These are phyloP conservation scores for Athelia psychrophila DNA, from an alignment of 1,284 basidiomycete genomes.

Conservation along the genomic window DNA sequence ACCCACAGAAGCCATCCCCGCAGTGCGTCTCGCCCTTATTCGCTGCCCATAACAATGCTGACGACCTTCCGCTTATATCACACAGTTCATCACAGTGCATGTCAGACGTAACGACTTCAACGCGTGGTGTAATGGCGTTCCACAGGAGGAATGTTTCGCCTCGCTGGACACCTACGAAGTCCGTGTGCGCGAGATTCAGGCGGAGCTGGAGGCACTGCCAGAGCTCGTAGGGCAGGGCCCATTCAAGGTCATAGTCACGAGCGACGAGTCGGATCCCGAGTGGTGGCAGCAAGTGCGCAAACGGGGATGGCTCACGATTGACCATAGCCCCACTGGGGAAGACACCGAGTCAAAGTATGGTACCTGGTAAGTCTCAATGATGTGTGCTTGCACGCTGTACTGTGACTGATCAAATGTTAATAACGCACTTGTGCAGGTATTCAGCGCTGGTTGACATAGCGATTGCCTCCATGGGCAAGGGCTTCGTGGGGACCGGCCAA, in stretches of 20 bases:
- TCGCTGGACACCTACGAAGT: constrained; percentile 35
- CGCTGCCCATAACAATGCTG: neutral
- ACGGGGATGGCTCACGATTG: constrained; percentile 35
- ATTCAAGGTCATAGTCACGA: constrained; percentile 22
- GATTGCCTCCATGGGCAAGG: constrained; percentile 34
- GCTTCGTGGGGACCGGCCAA: constrained; percentile 45
- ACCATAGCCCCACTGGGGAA: constrained; percentile 10
- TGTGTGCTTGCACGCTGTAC: no score
- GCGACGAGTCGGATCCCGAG: constrained; percentile 35
- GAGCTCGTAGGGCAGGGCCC: constrained; percentile 16
- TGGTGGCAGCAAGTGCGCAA: constrained; percentile 37
- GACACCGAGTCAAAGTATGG: constrained; percentile 21
- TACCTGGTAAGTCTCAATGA: constrained; percentile 27
- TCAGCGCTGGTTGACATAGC: constrained; percentile 38
- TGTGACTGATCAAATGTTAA: neutral
- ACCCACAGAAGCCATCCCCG: constrained; percentile 17
- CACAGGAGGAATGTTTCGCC: constrained; percentile 36
- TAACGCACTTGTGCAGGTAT: constrained; percentile 23
- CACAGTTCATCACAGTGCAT: constrained; percentile 44
- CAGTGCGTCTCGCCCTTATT: constrained; percentile 11
- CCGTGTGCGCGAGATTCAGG: constrained; percentile 36
- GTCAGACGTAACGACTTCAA: constrained; percentile 46
- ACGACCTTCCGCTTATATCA: neutral
- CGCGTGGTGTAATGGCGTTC: constrained; percentile 25
- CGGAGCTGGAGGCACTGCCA: constrained; percentile 25